phyloP scores from a whole-genome alignment of 768 basidiomycete species.

The Lentinula sp. region DNA sequence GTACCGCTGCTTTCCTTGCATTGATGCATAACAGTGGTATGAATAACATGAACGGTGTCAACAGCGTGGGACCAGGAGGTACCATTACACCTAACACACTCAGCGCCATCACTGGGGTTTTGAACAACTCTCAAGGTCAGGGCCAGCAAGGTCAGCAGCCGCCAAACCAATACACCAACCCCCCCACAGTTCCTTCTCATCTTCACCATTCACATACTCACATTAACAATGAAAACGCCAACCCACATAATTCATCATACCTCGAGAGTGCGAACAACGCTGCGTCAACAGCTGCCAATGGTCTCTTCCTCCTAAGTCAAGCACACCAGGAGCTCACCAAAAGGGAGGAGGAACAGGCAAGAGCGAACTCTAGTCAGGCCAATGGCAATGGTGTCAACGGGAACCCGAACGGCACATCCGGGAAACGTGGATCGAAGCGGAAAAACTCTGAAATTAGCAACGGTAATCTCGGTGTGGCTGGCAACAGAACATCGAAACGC shows the following conservation, averaged over 20 bases:
- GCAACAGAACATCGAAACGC: constrained; percentile 31
- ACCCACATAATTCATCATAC: constrained; percentile 17
- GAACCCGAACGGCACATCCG: constrained; percentile 23
- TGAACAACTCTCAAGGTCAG: constrained; percentile 36
- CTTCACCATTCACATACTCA: constrained; percentile 52
- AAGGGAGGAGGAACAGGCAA: constrained; percentile 58
- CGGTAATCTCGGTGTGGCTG: constrained; percentile 22
- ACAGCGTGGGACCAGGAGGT: constrained; percentile 26
- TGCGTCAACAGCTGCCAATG: constrained; percentile 76
- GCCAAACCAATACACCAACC: constrained; percentile 40
- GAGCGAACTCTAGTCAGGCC: constrained; percentile 2
- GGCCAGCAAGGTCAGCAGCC: constrained; percentile 14
- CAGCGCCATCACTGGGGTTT: constrained; percentile 74
- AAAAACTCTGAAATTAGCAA: constrained; percentile 57
- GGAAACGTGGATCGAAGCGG: constrained; percentile 64
- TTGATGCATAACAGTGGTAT: constrained; percentile 65
- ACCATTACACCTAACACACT: constrained; percentile 74
- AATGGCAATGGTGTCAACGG: constrained; percentile 19
- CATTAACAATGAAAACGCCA: constrained; percentile 21
- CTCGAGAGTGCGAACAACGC: constrained; percentile 46
- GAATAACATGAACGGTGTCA: constrained; percentile 9
- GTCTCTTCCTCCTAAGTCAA: constrained; percentile 88
- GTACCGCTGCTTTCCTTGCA: constrained; percentile 87
- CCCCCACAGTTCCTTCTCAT: constrained; percentile 29
- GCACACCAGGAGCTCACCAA: constrained; percentile 96